phyloP scores from a whole-genome alignment of 768 basidiomycete genomes.

The Collybiopsis confluens region DNA sequence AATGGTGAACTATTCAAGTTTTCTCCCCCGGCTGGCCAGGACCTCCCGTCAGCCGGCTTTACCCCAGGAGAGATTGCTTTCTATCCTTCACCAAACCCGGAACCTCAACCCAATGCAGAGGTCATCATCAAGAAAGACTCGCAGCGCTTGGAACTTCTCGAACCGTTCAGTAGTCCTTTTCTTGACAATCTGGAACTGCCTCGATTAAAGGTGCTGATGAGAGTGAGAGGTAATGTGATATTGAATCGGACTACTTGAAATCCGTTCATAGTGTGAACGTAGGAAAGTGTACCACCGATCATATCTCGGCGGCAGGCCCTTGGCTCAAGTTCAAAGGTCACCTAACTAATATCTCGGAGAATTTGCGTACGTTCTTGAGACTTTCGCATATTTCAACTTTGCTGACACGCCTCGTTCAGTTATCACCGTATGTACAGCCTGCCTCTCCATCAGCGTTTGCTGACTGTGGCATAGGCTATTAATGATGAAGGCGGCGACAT shows the following conservation, averaged over 20 bases:
- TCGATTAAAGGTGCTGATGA: constrained; percentile 76
- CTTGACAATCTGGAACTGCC: constrained; percentile 69
- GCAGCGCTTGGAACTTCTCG: constrained; percentile 79
- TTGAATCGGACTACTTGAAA: no score
- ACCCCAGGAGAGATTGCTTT: constrained; percentile 67
- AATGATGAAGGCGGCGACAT: constrained; percentile 95
- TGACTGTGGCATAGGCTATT: constrained; percentile 51
- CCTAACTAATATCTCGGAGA: constrained; percentile 93
- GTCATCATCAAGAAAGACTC: constrained; percentile 77
- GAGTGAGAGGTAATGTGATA: constrained; percentile 70
- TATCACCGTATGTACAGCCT: constrained; percentile 1
- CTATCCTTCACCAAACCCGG: constrained; percentile 72
- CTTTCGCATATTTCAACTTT: not conserved
- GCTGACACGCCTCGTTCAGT: not conserved
- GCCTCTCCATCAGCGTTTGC: not conserved
- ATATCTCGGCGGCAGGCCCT: constrained; percentile 96
- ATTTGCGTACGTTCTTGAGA: constrained; percentile 62
- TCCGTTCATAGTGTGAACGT: not conserved
- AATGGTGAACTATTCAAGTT: constrained; percentile 83
- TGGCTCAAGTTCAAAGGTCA: constrained; percentile 99
- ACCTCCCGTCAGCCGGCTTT: constrained; percentile 83
- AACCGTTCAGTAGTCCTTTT: constrained; percentile 84
- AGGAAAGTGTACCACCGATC: constrained; percentile 90
- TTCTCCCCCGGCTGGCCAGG: constrained; percentile 75
- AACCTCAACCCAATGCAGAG: constrained; percentile 69